Evolutionary conservation across 352 stramenopile species (phyloP).

Genomic region (Phytopythium helicoides): DNA sequence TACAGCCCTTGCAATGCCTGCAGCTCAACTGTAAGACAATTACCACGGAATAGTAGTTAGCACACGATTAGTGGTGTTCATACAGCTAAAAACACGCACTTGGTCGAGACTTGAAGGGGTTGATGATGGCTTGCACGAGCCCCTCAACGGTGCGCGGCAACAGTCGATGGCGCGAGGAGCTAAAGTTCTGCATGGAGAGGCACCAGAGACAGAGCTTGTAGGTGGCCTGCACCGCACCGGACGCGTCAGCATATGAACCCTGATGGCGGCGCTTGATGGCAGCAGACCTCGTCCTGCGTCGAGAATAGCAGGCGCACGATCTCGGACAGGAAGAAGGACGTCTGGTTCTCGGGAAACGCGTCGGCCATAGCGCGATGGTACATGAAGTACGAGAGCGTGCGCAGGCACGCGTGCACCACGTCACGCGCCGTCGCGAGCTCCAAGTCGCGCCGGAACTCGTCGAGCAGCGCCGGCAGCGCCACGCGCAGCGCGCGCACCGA

Average conservation of each 20-base stretch:
- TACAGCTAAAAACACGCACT: no score
- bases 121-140: slow-evolving; percentile 65
- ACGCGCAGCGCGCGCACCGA: slow-evolving; percentile 37
- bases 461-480: slow-evolving; percentile 33
- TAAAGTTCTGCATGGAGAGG: slow-evolving; percentile 59
- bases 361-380: slow-evolving; percentile 40
- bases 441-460: slow-evolving; percentile 47
- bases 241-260: not conserved
- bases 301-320: slow-evolving; percentile 48
- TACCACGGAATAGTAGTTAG: no score
- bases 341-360: slow-evolving; percentile 31
- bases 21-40: slow-evolving; percentile 35
- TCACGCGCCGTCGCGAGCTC: slow-evolving; percentile 34
- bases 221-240: slow-evolving; percentile 18
- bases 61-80: no score
- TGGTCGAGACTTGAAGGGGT: slow-evolving; percentile 63
- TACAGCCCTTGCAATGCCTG: slow-evolving; percentile 64
- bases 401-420: slow-evolving; percentile 37
- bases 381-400: slow-evolving; percentile 72
- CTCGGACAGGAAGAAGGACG: slow-evolving; percentile 44
- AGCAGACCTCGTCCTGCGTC: slow-evolving; percentile 42
- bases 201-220: slow-evolving; percentile 76
- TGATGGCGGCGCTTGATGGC: not conserved
- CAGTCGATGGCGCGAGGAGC: slow-evolving; percentile 37
- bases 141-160: slow-evolving; percentile 55